Evolutionary conservation across 2,329 filamentous ascomycete genomes (phyloP), one percentile per base, ranked within the genome.

Genomic region (Phaeophleospora eucalypticola): DNA sequence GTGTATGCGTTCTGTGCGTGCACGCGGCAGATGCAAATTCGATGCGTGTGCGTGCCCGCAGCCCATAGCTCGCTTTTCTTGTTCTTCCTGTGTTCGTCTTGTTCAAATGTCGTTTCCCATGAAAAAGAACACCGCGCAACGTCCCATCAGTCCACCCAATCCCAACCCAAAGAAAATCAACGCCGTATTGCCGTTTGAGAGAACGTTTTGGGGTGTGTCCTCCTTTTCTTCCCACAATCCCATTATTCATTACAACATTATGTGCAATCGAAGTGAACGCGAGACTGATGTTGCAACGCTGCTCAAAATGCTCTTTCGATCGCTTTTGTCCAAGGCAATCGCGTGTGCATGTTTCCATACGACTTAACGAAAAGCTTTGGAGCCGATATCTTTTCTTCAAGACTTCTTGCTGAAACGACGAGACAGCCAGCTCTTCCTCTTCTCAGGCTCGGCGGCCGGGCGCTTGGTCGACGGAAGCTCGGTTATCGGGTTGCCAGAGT

Each of bases 371-470:
- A 29, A 29, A 7, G 24, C 24, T 29, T 6, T 29, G 24, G 24
- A 29, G 24, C 24, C 12, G n/a, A 7, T 29, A 29, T 12, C 7
- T 29, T 29, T 29, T 12, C 24, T 29, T 50, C 56, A 60, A 15
- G 67, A 71, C 39, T 71, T 73, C 68, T 77, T 89, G 75, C 86
- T 93, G 68, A 95, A 93, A 45, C 83, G 79, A 59, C 83, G 81
- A 63, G 86, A 82, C 61, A 97, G 83, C 89, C 90, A 95, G 65
- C 89, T 93, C 77, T 89, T 90, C 55, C 87, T 79, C 76, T 95
- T 95, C 51, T 89, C 85, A 24, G 62, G 57, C 43, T 63, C 60
- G n/a, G n/a, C n/a, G n/a, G n/a, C n/a, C 16, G 58, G 49, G 19
- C 61, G 46, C 19, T 57, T 52, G 10, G 48, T 47, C 2, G 56